Evolutionary conservation across 495 filamentous ascomycete genomes (phyloP).

Genomic region (Annulohypoxylon stygium): DNA sequence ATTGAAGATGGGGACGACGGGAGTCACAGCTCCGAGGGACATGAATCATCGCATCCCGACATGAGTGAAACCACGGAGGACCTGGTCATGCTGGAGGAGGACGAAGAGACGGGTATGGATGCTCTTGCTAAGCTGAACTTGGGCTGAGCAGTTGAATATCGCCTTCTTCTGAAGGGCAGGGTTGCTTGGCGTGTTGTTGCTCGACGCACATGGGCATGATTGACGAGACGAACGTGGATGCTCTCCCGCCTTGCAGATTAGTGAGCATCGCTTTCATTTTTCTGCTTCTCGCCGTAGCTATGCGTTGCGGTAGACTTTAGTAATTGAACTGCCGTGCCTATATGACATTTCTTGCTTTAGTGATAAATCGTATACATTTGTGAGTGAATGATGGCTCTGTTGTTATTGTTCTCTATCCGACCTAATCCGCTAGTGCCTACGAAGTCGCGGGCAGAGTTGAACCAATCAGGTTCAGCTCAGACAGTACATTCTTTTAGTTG

Average conservation of each 20-base stretch:
- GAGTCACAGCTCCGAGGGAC: not conserved
- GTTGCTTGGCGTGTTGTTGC: not conserved
- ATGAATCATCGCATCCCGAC: not conserved
- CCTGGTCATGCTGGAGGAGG: constrained; percentile 39
- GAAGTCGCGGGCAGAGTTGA: too few relatives aligned
- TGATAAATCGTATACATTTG: not conserved
- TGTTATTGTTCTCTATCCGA: too few relatives aligned
- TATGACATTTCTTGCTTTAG: not conserved
- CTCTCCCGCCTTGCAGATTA: not conserved
- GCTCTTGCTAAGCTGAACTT: constrained; percentile 21
- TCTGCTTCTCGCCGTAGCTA: not conserved
- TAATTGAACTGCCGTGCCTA: not conserved
- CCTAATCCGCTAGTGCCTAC: too few relatives aligned
- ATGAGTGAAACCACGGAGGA: constrained; percentile 21
- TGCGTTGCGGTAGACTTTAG: not conserved
- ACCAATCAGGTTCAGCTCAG: too few relatives aligned
- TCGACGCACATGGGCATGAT: not conserved
- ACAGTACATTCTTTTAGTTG: too few relatives aligned
- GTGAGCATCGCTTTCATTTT: not conserved
- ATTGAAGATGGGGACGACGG: constrained; percentile 5
- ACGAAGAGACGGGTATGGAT: constrained; percentile 38
- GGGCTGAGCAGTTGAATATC: not conserved
- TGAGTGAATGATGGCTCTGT: not conserved
- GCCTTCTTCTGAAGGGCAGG: not conserved
- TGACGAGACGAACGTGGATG: not conserved